These are phyloP conservation scores for Chalciporus sp. DNA, from an alignment of 1,284 basidiomycete species.

Conservation along the genomic window DNA sequence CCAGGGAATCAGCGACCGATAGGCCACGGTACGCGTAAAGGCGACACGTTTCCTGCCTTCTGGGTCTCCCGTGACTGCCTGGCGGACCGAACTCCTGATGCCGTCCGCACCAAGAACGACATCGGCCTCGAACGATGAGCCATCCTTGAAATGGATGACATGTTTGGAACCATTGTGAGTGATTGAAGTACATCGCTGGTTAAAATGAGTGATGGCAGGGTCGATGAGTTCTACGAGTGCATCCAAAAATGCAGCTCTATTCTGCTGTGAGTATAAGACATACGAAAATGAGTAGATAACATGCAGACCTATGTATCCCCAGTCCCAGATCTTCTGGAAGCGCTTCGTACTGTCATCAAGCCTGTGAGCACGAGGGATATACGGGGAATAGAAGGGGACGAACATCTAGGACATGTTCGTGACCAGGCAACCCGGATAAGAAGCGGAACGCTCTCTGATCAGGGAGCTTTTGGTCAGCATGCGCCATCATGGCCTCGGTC, in stretches of 20 bases:
- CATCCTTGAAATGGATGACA: constrained; percentile 48
- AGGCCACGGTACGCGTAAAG: constrained; percentile 50
- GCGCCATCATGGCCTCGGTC: constrained; percentile 42
- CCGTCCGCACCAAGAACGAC: constrained; percentile 59
- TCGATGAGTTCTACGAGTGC: constrained; percentile 50
- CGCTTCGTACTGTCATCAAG: constrained; percentile 39
- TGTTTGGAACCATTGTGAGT: constrained; percentile 24
- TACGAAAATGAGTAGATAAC: neutral
- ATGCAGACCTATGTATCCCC: constrained; percentile 44
- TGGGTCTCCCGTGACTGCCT: constrained; percentile 36
- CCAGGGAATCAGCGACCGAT: constrained; percentile 46
- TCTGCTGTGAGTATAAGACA: neutral
- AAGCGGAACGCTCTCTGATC: constrained; percentile 42
- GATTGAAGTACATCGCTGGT: constrained; percentile 50
- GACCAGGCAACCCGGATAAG: constrained; percentile 42
- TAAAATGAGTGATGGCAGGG: constrained; percentile 45
- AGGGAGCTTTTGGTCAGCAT: constrained; percentile 37
- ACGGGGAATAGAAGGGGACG: constrained; percentile 14
- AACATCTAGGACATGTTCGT: constrained; percentile 52
- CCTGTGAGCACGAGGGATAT: neutral
- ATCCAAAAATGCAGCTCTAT: constrained; percentile 51
- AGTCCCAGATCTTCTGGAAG: constrained; percentile 39
- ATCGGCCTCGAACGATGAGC: constrained; percentile 48
- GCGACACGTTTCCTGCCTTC: constrained; percentile 27
- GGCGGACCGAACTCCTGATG: constrained; percentile 48